Conservation (phyloP, 2,329 filamentous ascomycete genomes). For the Fusarium setosum region DNA sequence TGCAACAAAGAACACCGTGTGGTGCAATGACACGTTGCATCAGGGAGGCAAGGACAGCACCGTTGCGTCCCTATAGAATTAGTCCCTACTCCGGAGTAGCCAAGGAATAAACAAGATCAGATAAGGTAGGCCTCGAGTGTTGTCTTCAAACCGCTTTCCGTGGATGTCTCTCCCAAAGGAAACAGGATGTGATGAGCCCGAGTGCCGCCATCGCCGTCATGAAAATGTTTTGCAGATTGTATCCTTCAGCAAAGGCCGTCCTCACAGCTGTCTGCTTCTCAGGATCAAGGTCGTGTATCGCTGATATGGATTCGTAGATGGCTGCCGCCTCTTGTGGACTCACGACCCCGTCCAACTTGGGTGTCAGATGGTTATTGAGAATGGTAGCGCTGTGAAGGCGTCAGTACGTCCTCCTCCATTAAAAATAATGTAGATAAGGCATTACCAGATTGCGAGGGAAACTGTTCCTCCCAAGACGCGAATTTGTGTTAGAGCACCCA, state of each 20-base stretch:
- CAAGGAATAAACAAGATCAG: too few relatives aligned
- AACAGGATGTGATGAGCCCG: background rate
- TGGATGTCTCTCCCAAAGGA: background rate
- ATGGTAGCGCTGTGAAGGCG: background rate
- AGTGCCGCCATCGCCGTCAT: background rate
- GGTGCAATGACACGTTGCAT: too few relatives aligned
- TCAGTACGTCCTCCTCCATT: background rate
- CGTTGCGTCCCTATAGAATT: too few relatives aligned
- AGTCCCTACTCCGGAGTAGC: too few relatives aligned
- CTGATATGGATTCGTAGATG: background rate
- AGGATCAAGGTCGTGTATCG: background rate
- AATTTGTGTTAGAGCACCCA: conserved; percentile 26
- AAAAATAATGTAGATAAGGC: background rate
- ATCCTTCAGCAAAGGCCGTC: background rate
- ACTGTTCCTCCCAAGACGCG: conserved; percentile 31
- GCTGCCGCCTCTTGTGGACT: background rate
- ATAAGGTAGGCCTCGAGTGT: too few relatives aligned
- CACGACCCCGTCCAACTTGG: background rate
- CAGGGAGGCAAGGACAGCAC: too few relatives aligned
- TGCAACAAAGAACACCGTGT: too few relatives aligned
- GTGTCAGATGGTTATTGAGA: background rate
- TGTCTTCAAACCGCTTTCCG: background rate
- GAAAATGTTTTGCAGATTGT: background rate
- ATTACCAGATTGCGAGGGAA: conserved; percentile 21
- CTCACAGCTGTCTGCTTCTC: background rate